phyloP scores from a whole-genome alignment of 106 monocot species.

The Dactylorhiza incarnata region DNA sequence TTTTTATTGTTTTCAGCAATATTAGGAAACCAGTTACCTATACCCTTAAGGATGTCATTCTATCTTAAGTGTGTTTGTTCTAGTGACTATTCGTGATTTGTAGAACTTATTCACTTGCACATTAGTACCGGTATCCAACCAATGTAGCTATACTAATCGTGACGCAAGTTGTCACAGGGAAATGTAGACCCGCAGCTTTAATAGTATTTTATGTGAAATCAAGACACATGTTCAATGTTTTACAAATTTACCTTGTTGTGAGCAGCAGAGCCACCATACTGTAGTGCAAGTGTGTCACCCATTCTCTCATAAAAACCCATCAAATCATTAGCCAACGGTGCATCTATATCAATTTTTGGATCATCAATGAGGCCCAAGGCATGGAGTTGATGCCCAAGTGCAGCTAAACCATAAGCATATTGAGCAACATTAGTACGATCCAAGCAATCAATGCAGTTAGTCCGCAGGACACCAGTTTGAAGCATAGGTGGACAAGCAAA shows the following conservation, averaged over 20 bases:
- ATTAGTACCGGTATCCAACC: too few relatives aligned
- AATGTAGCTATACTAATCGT: too few relatives aligned
- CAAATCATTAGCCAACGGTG: constrained; percentile 58
- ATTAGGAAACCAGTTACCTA: too few relatives aligned
- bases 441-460: constrained; percentile 98
- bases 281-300: constrained; percentile 94
- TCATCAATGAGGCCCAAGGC: constrained; percentile 43
- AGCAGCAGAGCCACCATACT: constrained; percentile 98
- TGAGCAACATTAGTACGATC: constrained; percentile 99
- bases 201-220: neutral
- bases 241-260: constrained; percentile 78
- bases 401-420: constrained; percentile 86
- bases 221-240: neutral
- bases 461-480: constrained; percentile 26
- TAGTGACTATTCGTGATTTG: too few relatives aligned
- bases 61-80: too few relatives aligned
- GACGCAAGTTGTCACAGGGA: neutral
- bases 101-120: too few relatives aligned
- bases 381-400: constrained; percentile 86
- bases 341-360: constrained; percentile 57
- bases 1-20: too few relatives aligned
- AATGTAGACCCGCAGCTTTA: neutral
- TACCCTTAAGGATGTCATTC: too few relatives aligned
- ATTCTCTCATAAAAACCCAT: constrained; percentile 91
- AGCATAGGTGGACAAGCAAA: neutral